Evolutionary conservation across 176 grass and related monocot genomes (phyloP), one percentile per base, ranked within the genome.

Genomic region (Paspalum notatum): DNA sequence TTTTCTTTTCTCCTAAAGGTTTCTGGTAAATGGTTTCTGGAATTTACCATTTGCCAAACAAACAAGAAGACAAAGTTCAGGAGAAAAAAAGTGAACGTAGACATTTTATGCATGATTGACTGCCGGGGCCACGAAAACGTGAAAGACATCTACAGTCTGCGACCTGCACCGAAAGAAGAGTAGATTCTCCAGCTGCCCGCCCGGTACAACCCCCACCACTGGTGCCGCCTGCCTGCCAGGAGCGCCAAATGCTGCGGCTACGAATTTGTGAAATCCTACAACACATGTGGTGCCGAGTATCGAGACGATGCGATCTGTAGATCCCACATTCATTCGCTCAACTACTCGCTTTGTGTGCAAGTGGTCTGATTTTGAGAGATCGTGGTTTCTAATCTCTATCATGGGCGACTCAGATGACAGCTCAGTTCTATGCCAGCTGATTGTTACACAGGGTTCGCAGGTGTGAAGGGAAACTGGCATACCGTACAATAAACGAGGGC

Each of bases 331-430:
- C 62, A 63, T 75, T 21, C 40, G 76, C 62, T 70, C 25, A 63
- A 63, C 63, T 53, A 55, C 49, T 17, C 38, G 38, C 39, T 54
- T 79, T 55, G 24, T n/a, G 38, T 88, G 59, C 74, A 73, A 20
- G 49, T 46, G 47, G 25, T 53, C 37, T 39, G 48, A 5, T 52
- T 51, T 22, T 17, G 18, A 25, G 13, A 11, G 13, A 17, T 67
- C 61, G 32, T 3, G 45, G 2, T 57, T 8, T 11, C 46, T 44
- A 20, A 79, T 74, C 60, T 41, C 51, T 9, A 15, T 21, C 45
- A 38, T 20, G 57, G 11, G 67, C 7, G 20, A 39, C 9, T 25
- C 27, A 37, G 62, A 75, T 59, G 37, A 52, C 46, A 62, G 44
- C 17, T 20, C 70, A 61, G 43, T 27, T 67, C 8, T 16, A 21